Conservation (phyloP, 106 monocot genomes). For the Hemerocallis citrina region DNA sequence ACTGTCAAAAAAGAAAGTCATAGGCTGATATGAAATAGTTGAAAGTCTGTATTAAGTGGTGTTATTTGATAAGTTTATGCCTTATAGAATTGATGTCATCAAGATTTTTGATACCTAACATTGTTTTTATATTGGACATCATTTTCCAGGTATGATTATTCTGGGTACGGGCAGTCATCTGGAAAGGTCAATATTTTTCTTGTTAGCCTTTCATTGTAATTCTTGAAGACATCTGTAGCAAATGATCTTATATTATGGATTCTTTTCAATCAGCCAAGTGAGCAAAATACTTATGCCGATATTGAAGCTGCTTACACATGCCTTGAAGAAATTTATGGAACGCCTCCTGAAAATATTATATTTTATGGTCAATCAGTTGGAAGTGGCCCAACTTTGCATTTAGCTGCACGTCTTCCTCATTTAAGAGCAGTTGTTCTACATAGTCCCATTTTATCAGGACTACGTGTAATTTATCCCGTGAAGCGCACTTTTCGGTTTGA, state of each 20-base stretch:
- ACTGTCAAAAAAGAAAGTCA: no score
- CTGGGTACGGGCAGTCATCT: constrained; percentile 85
- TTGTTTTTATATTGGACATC: neutral
- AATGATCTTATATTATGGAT: neutral
- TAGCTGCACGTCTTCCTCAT: constrained; percentile 47
- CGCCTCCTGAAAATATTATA: constrained; percentile 58
- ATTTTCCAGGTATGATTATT: constrained; percentile 84
- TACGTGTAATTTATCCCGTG: constrained; percentile 91
- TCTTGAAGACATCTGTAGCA: neutral
- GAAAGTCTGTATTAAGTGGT: no score
- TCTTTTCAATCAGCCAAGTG: constrained; percentile 60
- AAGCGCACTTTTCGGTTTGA: constrained; percentile 95
- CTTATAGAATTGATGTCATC: neutral
- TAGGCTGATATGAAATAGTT: no score
- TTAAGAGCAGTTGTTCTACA: constrained; percentile 85
- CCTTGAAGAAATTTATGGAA: constrained; percentile 56
- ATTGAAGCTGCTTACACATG: constrained; percentile 74
- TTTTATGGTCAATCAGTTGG: constrained; percentile 98
- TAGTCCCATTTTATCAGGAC: constrained; percentile 91
- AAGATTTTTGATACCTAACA: neutral
- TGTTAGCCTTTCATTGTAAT: neutral
- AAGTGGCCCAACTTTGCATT: constrained; percentile 88
- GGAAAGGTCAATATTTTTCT: constrained; percentile 53
- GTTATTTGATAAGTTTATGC: neutral
- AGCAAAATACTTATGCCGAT: constrained; percentile 92